These are phyloP conservation scores for Candida mesenterica DNA, from an alignment of 1,139 yeast species.

Conservation along the genomic window DNA sequence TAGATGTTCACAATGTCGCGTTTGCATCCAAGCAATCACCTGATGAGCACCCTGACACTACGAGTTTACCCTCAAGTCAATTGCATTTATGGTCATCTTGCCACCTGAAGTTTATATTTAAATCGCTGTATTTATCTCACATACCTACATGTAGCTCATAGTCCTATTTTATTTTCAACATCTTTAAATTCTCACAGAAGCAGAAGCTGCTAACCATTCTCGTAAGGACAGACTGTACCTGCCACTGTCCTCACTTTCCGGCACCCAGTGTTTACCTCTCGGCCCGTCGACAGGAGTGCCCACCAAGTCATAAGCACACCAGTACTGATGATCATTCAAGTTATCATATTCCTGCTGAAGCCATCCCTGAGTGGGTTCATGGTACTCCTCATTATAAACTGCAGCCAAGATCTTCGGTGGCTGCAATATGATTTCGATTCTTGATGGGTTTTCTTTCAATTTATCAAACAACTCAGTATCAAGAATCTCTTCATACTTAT, in stretches of 20 bases:
- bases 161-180: too few relatives aligned
- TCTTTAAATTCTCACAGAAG: too few relatives aligned
- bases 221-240: constrained; percentile 12
- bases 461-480: constrained; percentile 12
- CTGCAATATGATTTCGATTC: constrained; percentile 20
- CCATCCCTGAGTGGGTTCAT: constrained; percentile 32
- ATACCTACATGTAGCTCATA: too few relatives aligned
- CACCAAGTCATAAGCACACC: constrained; percentile 39
- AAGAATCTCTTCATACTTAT: constrained; percentile 10
- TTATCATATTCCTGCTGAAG: constrained; percentile 17
- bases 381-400: constrained; percentile 14
- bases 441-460: constrained; percentile 20
- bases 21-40: too few relatives aligned
- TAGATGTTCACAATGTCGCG: too few relatives aligned
- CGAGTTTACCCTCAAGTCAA: too few relatives aligned
- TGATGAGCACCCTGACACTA: too few relatives aligned
- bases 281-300: constrained; percentile 18
- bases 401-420: constrained; percentile 22
- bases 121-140: too few relatives aligned
- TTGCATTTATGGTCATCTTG: too few relatives aligned
- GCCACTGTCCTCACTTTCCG: constrained; percentile 5
- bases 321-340: constrained; percentile 22
- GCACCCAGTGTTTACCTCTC: constrained; percentile 9
- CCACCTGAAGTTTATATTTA: too few relatives aligned
- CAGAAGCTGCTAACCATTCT: constrained; percentile 10